Percentiles rank a stretch among this genome's conserved stretches.
phyloP scores from a whole-genome alignment of 176 grass and related monocot species.

The Puya raimondii region DNA sequence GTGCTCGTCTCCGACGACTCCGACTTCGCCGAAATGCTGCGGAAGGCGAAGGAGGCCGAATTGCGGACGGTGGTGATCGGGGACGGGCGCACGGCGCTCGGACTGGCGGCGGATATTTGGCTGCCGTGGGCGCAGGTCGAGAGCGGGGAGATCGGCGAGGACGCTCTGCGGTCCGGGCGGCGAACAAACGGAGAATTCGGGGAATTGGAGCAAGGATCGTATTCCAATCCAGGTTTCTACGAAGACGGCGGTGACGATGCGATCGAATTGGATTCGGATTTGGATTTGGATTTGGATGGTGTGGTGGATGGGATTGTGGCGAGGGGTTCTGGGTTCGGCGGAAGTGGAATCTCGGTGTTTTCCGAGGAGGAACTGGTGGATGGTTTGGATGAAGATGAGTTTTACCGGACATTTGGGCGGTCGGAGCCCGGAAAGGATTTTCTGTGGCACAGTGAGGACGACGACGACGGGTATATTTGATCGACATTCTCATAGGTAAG shows the following conservation, averaged over 20 bases:
- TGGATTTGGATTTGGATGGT: constrained; percentile 31
- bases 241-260: constrained; percentile 20
- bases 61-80: constrained; percentile 72
- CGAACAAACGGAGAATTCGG: constrained; percentile 10
- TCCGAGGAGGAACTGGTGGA: constrained; percentile 39
- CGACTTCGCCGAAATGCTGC: constrained; percentile 64
- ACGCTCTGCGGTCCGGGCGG: constrained; percentile 33
- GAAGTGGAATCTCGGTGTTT: constrained; percentile 35
- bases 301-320: constrained; percentile 39
- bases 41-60: constrained; percentile 52
- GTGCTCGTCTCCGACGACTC: constrained; percentile 83
- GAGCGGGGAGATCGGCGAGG: constrained; percentile 65
- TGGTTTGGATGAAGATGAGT: constrained; percentile 27
- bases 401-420: not conserved
- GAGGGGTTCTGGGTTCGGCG: constrained; percentile 14
- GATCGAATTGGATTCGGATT: constrained; percentile 25
- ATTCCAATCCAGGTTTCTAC: not conserved
- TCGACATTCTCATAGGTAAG: not conserved
- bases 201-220: constrained; percentile 8
- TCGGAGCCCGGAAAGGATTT: constrained; percentile 1
- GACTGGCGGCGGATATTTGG: constrained; percentile 66
- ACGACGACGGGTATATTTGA: constrained; percentile 50
- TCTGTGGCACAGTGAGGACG: constrained; percentile 33
- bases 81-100: constrained; percentile 45
- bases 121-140: constrained; percentile 69